Base-by-base conservation (phyloP, 441 rosid species). In the Arabidopsis hybrid region DNA sequence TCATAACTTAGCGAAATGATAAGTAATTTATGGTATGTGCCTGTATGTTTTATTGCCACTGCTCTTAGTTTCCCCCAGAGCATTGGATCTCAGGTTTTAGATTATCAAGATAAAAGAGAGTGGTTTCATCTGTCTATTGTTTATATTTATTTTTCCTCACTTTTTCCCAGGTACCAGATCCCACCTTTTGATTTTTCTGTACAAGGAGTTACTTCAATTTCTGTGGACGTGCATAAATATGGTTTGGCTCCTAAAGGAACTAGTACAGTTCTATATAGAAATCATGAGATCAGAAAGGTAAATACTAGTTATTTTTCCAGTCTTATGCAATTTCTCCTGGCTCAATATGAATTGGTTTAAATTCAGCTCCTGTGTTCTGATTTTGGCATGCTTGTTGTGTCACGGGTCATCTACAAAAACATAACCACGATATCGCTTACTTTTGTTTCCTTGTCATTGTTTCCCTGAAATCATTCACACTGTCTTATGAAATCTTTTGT, bases 191-290 rank as follows among this genome's bases (percentile, higher is more conserved):
- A 95, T 84, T 95, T 95, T 78, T 72, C 91, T 56, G 92, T 95
- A 73, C 82, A 71, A 76, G 98, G 99, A 71, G 97, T 93, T 45
- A 95, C 98, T 71, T 95, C 98, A 53, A 81, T 93, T 59, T 95
- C 98, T 5, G 90, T 84, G 49, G 99, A 95, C 71, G 97, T 93
- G 69, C 99, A 90, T 84, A 93, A 91, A 75, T 95, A 93, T 83
- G 99, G 99, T 40, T 79, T 95, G 82, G 98, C 98, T 73, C 99
- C 97, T 29, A 89, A 93, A 84, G 99, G 97, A 78, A 93, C 99
- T 17, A 95, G 99, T 76, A 70, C 89, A 59, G 97, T 93, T 77
- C 85, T 95, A 59, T 95, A 95, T 87, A 88, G 93, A 83, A 89
- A 95, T 80, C 99, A 89, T 73, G 99, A 91, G 63, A 88, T 95